Conservation (phyloP, 148 eudicot species). For the Camellia sinensis region DNA sequence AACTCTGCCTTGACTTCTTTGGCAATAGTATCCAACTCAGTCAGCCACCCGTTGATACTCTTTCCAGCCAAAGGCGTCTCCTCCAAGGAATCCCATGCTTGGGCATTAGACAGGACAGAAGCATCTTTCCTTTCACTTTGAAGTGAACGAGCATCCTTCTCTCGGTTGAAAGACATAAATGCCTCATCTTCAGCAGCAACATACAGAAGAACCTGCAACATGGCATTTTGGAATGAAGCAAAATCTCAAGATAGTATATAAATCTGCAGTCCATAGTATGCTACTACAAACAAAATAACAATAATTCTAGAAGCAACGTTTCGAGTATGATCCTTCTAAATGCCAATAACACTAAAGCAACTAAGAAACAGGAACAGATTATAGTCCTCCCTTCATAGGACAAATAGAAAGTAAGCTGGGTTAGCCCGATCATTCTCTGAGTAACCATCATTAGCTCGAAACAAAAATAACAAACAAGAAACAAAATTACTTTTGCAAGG, state of each 20-base stretch:
- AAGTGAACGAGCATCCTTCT: conserved; percentile 56
- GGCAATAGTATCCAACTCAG: conserved; percentile 72
- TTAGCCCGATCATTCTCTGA: conserved; percentile 20
- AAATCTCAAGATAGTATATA: neutral
- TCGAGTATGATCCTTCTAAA: neutral
- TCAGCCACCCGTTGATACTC: conserved; percentile 65
- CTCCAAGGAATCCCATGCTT: conserved; percentile 50
- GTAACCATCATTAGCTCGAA: neutral
- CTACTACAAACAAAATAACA: neutral
- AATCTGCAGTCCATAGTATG: neutral
- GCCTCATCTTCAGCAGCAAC: conserved; percentile 90
- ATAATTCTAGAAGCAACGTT: conserved; percentile 1
- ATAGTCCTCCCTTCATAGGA: conserved; percentile 31
- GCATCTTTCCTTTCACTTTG: conserved; percentile 55
- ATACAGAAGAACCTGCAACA: conserved; percentile 68
- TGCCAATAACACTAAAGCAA: neutral
- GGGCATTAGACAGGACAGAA: conserved; percentile 23
- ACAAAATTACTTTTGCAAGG: conserved; percentile 70
- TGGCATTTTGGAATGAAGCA: conserved; percentile 18
- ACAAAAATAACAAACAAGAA: neutral
- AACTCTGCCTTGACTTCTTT: conserved; percentile 83
- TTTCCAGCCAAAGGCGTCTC: conserved; percentile 68
- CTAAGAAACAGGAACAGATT: neutral
- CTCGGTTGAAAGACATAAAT: conserved; percentile 61
- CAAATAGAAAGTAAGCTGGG: conserved; percentile 38